phyloP scores from a whole-genome alignment of 2,329 filamentous ascomycete genomes.

The Aspergillus aculeatus region DNA sequence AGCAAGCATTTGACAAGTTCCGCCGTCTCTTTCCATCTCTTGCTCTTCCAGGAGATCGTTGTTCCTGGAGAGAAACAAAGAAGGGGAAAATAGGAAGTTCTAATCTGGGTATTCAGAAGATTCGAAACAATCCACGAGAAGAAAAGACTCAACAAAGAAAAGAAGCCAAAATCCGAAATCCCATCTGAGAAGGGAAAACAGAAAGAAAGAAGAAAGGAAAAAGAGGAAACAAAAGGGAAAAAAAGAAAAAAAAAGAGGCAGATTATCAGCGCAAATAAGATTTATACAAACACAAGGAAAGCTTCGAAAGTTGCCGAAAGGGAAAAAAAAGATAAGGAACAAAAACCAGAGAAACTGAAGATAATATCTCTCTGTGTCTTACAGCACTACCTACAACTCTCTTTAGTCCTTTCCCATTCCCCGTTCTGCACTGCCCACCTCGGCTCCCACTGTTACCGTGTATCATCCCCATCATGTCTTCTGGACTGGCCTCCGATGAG shows the following conservation, averaged over 20 bases:
- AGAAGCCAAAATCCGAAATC: slow-evolving; percentile 9
- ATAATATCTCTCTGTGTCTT: slow-evolving; percentile 11
- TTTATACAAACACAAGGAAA: slow-evolving; percentile 10
- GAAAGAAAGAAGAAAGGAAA: slow-evolving; percentile 11
- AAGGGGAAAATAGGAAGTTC: slow-evolving; percentile 22
- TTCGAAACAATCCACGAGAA: slow-evolving; percentile 17
- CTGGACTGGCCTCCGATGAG: slow-evolving; percentile 67
- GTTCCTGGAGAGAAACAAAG: slow-evolving; percentile 23
- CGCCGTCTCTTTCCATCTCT: slow-evolving; percentile 38
- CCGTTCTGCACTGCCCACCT: slow-evolving; percentile 13
- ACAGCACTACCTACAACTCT: not conserved
- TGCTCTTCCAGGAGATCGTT: slow-evolving; percentile 31
- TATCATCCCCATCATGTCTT: slow-evolving; percentile 58
- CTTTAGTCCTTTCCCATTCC: slow-evolving; percentile 3
- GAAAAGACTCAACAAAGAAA: slow-evolving; percentile 20
- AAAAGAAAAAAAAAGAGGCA: slow-evolving; percentile 11
- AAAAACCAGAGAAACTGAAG: slow-evolving; percentile 11
- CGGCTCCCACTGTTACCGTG: slow-evolving; percentile 6
- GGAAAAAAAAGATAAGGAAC: slow-evolving; percentile 15
- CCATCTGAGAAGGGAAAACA: slow-evolving; percentile 11
- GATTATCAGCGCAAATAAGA: not conserved
- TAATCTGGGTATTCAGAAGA: slow-evolving; percentile 19
- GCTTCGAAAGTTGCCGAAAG: slow-evolving; percentile 3
- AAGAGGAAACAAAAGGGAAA: slow-evolving; percentile 6
- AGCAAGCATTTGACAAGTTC: slow-evolving; percentile 48